These are phyloP conservation scores for Aspergillus candidus DNA, from an alignment of 2,329 filamentous ascomycete genomes.

Conservation along the genomic window DNA sequence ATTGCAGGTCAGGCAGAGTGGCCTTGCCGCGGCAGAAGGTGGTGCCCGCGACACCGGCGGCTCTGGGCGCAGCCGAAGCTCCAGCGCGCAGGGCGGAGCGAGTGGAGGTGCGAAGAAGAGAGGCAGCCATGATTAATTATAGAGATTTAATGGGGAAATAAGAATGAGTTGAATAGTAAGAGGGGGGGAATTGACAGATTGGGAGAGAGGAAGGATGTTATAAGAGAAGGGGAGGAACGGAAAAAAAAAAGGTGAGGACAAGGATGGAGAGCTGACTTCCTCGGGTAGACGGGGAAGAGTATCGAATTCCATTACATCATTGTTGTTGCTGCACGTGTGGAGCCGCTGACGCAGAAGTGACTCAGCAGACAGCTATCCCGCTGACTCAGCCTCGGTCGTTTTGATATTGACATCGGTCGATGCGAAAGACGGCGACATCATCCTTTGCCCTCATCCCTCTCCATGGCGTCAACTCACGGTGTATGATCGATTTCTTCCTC, in stretches of 20 bases:
- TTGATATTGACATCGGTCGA: no score
- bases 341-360: no score
- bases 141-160: constrained; percentile 1
- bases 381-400: no score
- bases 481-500: no score
- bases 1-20: constrained; percentile 81
- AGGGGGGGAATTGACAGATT: constrained; percentile 5
- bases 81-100: constrained; percentile 67
- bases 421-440: no score
- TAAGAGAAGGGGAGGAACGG: not conserved
- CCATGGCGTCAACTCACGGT: not conserved
- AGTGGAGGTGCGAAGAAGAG: constrained; percentile 65
- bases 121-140: constrained; percentile 59
- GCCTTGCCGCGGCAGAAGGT: constrained; percentile 82
- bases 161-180: constrained; percentile 1
- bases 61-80: constrained; percentile 49
- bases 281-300: no score
- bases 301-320: constrained; percentile 14
- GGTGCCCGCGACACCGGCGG: constrained; percentile 60
- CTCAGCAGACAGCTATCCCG: no score
- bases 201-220: constrained; percentile 2
- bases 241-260: not conserved
- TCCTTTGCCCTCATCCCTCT: not conserved
- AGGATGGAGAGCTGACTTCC: not conserved
- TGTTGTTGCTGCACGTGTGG: constrained; percentile 1